phyloP scores from a whole-genome alignment of 2,329 filamentous ascomycete genomes.

The Xylaria digitata region DNA sequence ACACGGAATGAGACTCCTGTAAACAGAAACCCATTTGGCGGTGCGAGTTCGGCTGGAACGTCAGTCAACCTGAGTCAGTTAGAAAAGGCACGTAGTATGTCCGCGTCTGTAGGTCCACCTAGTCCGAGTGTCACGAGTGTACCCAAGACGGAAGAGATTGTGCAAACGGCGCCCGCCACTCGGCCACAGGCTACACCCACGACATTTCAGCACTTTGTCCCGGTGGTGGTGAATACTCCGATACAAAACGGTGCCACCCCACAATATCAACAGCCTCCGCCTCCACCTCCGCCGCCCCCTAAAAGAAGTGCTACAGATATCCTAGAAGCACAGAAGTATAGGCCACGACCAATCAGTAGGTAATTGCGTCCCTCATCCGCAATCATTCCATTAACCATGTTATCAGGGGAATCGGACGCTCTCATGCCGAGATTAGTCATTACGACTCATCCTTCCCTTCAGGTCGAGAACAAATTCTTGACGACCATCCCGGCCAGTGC shows the following conservation, averaged over 20 bases:
- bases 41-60: conserved; percentile 39
- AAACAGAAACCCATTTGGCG: conserved; percentile 47
- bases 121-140: conserved; percentile 55
- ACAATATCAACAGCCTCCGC: conserved; percentile 37
- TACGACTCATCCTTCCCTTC: conserved; percentile 69
- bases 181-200: conserved; percentile 48
- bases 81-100: conserved; percentile 57
- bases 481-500: conserved; percentile 74
- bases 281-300: conserved; percentile 42
- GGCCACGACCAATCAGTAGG: conserved; percentile 49
- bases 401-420: conserved; percentile 47
- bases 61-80: conserved; percentile 48
- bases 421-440: conserved; percentile 48
- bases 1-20: conserved; percentile 49
- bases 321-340: conserved; percentile 50
- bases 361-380: not conserved
- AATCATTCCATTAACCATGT: conserved; percentile 33
- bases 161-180: conserved; percentile 51
- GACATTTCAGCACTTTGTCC: conserved; percentile 47
- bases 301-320: conserved; percentile 49
- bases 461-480: conserved; percentile 69
- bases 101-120: conserved; percentile 57
- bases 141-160: conserved; percentile 53
- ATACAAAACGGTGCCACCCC: conserved; percentile 39
- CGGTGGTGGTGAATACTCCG: conserved; percentile 39